Base-by-base conservation (phyloP, 2,329 filamentous ascomycete genomes). In the Tolypocladium album region DNA sequence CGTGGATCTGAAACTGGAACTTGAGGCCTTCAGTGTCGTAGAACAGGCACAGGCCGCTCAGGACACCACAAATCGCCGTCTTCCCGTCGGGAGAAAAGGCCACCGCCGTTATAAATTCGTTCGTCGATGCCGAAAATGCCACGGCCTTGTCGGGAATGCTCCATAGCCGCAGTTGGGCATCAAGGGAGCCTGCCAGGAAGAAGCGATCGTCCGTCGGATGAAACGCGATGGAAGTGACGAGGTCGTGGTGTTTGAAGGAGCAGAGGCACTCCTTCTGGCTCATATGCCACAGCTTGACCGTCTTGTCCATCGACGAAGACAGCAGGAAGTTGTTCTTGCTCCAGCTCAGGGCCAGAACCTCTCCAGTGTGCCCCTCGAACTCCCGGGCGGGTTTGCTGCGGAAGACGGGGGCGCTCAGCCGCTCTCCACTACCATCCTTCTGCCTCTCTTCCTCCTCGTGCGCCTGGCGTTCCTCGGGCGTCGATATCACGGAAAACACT, bases 271-370 rank as follows among this genome's bases (percentile, higher is more conserved):
- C 92, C 4, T 82, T 74, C 58, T 93, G 82, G 69, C 85, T 93
- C 63, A 94, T 81, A 73, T 99, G 94, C 93, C 94, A 99, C 56
- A 99, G 74, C 17, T 91, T 84, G 15, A 99, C 94, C 0, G 92
- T 96, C 77, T 97, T 97, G 72, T 99, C 94, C 92, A 97, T 97
- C 0, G 92, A 96, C 0, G 92, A 95, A 4, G 93, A 97, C 20
- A 99, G 79, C 36, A 99, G 75, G 67, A 99, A 99, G 72, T 96
- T 96, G 74, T 99, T 99, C 80, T 97, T 99, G 77, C 93, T 97
- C 94, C 94, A 99, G 71, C 90, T 96, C 61, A 99, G 73, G 70
- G 96, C 93, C 64, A 99, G 76, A 7, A 99, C 86, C 66, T 95
- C 92, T 20, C 88, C 87, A 0, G 85, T 88, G 70, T 99, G 94